Base-by-base conservation (phyloP, 768 basidiomycete genomes). In the Pleurotus pulmonarius region DNA sequence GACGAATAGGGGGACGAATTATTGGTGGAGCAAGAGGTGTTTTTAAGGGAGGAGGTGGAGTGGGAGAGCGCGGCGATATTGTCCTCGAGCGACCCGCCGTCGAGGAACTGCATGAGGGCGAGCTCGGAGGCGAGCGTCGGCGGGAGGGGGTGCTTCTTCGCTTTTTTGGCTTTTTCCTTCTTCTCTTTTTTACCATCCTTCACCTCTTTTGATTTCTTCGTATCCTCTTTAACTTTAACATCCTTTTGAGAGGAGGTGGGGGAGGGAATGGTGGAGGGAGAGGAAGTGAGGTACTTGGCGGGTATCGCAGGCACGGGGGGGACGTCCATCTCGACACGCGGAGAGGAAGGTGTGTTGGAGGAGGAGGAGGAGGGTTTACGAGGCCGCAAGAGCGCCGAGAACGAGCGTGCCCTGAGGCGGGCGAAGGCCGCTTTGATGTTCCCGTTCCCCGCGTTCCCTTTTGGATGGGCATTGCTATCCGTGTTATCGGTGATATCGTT, bases 31-130 rank as follows among this genome's bases (percentile, higher is more conserved):
- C 3, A 20, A 20, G 20, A 20, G 20, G 20, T 20, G 26, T 3
- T 6, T 6, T 26, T 26, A 8, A 1, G 26, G 4, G 26, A 26
- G 5, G 26, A 26, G 8, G 26, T 26, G 26, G 20, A 20, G 20
- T 26, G 26, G 26, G 26, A 26, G 26, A 29, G 26, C 7, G 6
- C 7, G 26, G 26, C 26, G 45, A 80, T 74, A 52, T 87, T 79
- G 6, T 73, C 67, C 46, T 87, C 81, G 55, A 82, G 72, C 47
- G 65, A 76, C 0, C 88, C 88, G 18, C 88, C 88, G 41, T 85
- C 85, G 9, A 74, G 65, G 58, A 88, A 82, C 68, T 90, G 88
- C 80, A 86, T 82, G 56, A 90, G 70, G 0, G 82, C 85, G 53
- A 89, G 76, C 59, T 89, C 87, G 54, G 82, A 82, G 3, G 81